Base-by-base conservation (phyloP, 164 flowering plant genomes). In the Cinnamomum chago region DNA sequence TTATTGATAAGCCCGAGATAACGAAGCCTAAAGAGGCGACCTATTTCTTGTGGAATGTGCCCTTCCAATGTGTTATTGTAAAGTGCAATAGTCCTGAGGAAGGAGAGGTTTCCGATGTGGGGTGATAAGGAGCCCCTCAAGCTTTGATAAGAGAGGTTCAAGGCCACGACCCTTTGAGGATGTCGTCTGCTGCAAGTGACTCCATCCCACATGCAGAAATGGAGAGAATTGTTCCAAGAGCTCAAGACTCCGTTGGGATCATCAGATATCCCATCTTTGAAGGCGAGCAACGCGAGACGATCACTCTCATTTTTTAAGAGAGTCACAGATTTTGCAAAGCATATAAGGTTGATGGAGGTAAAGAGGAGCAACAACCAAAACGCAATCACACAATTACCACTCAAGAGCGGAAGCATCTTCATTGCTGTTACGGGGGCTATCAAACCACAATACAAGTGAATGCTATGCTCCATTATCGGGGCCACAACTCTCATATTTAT, bases 71-170 rank as follows among this genome's bases (percentile, higher is more conserved):
- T 60, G 75, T 88, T 88, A 62, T 73, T 66, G 33, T 79, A 79
- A 3, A 88, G 82, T 5, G 83, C 64, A 40, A 87, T 80, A n/a
- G 71, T 71, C 22, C 35, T n/a, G 1, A 88, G 88, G 68, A 80
- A 85, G n/a, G 88, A 78, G 58, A 88, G 82, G 25, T 85, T 88
- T 13, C 80, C 85, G 11, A 86, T 65, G 20, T 72, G 72, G 2
- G 90, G 84, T 62, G 75, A 76, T 5, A 86, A 64, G 35, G 82
- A 2, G 12, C 86, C 88, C 1, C 27, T 14, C 13, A 87, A 52
- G 2, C 71, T 50, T 0, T 65, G 70, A 40, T 62, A 20, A 2
- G 33, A 9, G 22, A 86, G 75, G 22, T 78, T 72, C 60, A 86
- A 58, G n/a, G 47, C 6, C 6, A 47, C 28, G 15, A 84, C 85